phyloP scores from a whole-genome alignment of 2,329 filamentous ascomycete species.

The Neofusicoccum cordaticola region DNA sequence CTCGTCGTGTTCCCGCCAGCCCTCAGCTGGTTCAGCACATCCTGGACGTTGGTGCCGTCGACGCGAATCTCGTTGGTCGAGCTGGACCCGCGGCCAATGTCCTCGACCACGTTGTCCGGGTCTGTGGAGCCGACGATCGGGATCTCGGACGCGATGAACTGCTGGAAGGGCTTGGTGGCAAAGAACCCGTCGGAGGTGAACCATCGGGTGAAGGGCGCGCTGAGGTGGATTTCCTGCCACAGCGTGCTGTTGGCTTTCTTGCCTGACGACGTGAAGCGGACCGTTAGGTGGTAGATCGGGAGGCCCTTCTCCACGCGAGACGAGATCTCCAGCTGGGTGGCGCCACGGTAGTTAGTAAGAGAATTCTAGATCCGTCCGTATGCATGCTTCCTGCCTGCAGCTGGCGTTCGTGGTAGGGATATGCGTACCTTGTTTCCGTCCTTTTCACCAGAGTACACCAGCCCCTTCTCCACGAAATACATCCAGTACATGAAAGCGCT shows the following conservation, averaged over 20 bases:
- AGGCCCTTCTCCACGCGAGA: constrained; percentile 75
- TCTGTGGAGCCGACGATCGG: constrained; percentile 65
- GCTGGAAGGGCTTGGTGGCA: constrained; percentile 72
- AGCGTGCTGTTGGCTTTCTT: constrained; percentile 27
- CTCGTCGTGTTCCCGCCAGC: constrained; percentile 28
- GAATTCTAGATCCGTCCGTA: not conserved
- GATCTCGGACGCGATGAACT: constrained; percentile 68
- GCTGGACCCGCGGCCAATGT: constrained; percentile 36
- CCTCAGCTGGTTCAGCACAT: constrained; percentile 37
- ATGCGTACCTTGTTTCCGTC: constrained; percentile 62
- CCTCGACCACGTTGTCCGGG: constrained; percentile 50
- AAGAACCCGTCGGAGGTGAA: constrained; percentile 72
- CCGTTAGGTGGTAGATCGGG: constrained; percentile 73
- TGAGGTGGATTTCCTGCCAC: constrained; percentile 51
- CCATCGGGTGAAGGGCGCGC: constrained; percentile 69
- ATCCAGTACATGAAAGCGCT: constrained; percentile 79
- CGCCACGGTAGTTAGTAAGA: not conserved
- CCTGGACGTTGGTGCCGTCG: constrained; percentile 30
- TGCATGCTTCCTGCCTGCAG: too few species aligned
- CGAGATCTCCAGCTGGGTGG: constrained; percentile 65
- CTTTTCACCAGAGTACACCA: constrained; percentile 75
- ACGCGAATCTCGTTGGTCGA: constrained; percentile 26
- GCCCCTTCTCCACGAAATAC: constrained; percentile 74
- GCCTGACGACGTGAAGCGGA: constrained; percentile 50
- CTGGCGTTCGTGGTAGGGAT: not conserved